A percentile compares a stretch with the other conserved stretches of the same genome.
Evolutionary conservation across 2,329 filamentous ascomycete species (phyloP).

Genomic region (Colletotrichum sp.): DNA sequence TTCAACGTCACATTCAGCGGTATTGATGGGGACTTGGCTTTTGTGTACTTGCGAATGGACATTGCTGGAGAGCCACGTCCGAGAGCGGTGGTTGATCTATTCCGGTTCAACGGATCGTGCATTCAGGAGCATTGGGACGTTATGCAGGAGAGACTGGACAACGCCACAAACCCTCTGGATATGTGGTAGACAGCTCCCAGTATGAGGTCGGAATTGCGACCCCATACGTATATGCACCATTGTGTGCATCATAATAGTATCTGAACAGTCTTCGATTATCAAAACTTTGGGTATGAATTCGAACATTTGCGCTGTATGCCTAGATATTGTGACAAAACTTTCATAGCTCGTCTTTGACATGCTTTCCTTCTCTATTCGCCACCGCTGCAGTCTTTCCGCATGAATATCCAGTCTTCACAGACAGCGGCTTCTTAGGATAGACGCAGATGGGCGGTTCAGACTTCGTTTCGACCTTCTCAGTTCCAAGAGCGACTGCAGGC

Average conservation of each 20-base stretch:
- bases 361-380: background rate
- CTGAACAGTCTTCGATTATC: background rate
- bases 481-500: background rate
- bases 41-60: background rate
- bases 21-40: background rate
- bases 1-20: background rate
- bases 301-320: background rate
- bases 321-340: background rate
- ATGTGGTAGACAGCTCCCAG: background rate
- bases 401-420: background rate
- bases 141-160: background rate
- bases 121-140: slow-evolving; percentile 8
- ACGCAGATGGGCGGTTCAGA: background rate
- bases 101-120: background rate
- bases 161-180: background rate
- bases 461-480: background rate
- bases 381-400: background rate
- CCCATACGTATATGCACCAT: too few species aligned
- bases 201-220: background rate
- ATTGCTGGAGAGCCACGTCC: background rate
- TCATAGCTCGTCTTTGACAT: background rate
- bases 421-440: background rate
- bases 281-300: background rate
- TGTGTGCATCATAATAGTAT: background rate
- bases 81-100: background rate